Evolutionary conservation across 805 yeast species (phyloP).

Genomic region (Sungouiozyma ichnusensis): DNA sequence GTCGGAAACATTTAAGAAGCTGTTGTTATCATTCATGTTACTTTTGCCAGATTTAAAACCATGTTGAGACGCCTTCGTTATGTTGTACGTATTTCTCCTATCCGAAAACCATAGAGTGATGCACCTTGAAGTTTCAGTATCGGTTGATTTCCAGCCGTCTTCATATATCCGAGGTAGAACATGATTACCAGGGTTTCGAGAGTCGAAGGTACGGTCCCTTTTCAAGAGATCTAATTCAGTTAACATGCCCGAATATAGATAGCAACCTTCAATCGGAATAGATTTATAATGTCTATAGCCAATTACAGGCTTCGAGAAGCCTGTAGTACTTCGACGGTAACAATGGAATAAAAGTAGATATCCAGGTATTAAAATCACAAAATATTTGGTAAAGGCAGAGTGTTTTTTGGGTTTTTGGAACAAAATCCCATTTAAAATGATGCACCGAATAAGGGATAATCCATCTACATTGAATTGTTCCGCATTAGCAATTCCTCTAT

Average conservation of each 20-base stretch:
- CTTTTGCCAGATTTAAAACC: slow-evolving; percentile 2
- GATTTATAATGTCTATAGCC: slow-evolving; percentile 45
- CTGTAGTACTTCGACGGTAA: slow-evolving; percentile 36
- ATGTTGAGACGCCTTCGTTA: slow-evolving; percentile 20
- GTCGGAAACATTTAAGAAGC: neutral
- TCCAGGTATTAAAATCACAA: slow-evolving; percentile 62
- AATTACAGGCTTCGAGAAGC: slow-evolving; percentile 37
- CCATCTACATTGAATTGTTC: slow-evolving; percentile 44
- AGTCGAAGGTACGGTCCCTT: slow-evolving; percentile 37
- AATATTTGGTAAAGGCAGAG: slow-evolving; percentile 49
- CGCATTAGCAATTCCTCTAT: slow-evolving; percentile 45
- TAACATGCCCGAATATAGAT: slow-evolving; percentile 61
- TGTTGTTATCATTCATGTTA: neutral
- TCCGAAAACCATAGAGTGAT: slow-evolving; percentile 66
- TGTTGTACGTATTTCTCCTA: slow-evolving; percentile 38
- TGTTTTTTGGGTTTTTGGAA: slow-evolving; percentile 64
- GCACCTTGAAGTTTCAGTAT: slow-evolving; percentile 63
- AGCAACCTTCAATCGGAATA: slow-evolving; percentile 56
- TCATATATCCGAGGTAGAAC: slow-evolving; percentile 61
- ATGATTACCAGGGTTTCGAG: slow-evolving; percentile 42
- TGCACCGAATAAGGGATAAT: slow-evolving; percentile 46
- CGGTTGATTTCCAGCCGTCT: slow-evolving; percentile 80
- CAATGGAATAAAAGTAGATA: slow-evolving; percentile 48
- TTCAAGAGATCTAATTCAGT: slow-evolving; percentile 47
- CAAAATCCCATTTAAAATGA: slow-evolving; percentile 55